phyloP scores from a whole-genome alignment of 805 yeast genomes.

The Wickerhamiella australiensis region DNA sequence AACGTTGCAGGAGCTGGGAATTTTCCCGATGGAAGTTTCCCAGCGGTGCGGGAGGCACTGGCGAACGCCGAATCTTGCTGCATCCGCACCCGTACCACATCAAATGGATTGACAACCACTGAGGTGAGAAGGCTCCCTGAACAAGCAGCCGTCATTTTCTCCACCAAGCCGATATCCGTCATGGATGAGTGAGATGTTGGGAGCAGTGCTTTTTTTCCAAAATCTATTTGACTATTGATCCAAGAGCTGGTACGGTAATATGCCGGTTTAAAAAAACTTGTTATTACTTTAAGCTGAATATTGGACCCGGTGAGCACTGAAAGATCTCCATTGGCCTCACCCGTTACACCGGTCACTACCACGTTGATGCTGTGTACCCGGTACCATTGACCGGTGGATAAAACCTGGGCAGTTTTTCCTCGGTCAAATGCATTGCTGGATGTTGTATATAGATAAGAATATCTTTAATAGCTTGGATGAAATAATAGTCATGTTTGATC shows the following conservation, averaged over 20 bases:
- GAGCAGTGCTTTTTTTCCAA: neutral
- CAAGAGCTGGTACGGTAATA: no score
- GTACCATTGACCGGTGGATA: neutral
- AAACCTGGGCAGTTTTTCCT: neutral
- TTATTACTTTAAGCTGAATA: neutral
- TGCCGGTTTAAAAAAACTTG: no score
- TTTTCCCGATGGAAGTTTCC: neutral
- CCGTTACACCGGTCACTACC: neutral
- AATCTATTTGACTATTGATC: no score
- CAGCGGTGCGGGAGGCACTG: neutral
- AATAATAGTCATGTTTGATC: no score
- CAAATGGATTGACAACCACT: constrained; percentile 33
- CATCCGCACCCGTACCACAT: constrained; percentile 34
- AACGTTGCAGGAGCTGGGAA: neutral
- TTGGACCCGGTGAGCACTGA: no score
- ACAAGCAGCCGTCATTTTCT: constrained; percentile 31
- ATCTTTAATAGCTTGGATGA: no score
- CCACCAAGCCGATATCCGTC: constrained; percentile 8
- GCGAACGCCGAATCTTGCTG: constrained; percentile 28
- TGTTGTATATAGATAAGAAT: no score
- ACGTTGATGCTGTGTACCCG: neutral
- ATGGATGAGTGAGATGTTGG: constrained; percentile 6
- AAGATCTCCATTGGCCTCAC: no score
- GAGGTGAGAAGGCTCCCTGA: constrained; percentile 34
- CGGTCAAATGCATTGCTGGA: no score